Evolutionary conservation across 2,329 filamentous ascomycete species (phyloP).

Genomic region (Aureobasidium sp.): DNA sequence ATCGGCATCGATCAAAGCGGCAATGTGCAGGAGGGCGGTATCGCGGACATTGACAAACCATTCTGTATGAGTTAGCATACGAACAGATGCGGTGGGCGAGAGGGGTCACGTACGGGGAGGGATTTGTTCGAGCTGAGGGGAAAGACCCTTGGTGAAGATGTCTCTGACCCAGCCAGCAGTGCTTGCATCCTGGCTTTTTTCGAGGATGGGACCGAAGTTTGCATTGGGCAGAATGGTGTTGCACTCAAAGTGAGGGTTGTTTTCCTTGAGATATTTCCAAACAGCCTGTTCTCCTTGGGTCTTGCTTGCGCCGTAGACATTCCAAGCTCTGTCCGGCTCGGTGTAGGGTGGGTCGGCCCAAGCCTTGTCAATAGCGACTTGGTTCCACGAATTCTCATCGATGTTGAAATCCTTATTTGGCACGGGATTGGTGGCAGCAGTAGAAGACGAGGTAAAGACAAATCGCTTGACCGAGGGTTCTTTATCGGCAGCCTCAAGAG

Average conservation of each 20-base stretch:
- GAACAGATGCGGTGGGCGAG: background rate
- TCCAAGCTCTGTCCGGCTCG: conserved; percentile 20
- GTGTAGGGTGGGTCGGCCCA: conserved; percentile 29
- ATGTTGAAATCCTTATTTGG: conserved; percentile 32
- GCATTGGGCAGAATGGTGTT: conserved; percentile 32
- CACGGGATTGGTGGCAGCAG: conserved; percentile 30
- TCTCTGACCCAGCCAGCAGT: conserved; percentile 16
- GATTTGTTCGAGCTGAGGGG: conserved; percentile 1
- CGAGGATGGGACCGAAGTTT: conserved; percentile 17
- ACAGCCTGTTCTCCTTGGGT: conserved; percentile 40
- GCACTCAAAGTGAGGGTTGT: conserved; percentile 39
- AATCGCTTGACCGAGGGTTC: conserved; percentile 38
- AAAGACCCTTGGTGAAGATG: conserved; percentile 9
- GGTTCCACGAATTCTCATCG: conserved; percentile 33
- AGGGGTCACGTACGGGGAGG: conserved; percentile 4
- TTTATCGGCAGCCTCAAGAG: conserved; percentile 37
- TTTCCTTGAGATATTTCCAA: conserved; percentile 41
- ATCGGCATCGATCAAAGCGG: conserved; percentile 38
- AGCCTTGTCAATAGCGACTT: conserved; percentile 29
- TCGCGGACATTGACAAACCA: conserved; percentile 42
- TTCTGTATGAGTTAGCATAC: conserved; percentile 16
- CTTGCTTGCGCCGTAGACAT: conserved; percentile 43
- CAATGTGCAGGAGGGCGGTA: conserved; percentile 43
- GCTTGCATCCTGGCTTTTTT: conserved; percentile 13
- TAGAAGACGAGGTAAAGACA: conserved; percentile 38